Percentiles rank a stretch among this genome's conserved stretches.
These are phyloP conservation scores for Baudoinia panamericana DNA, from an alignment of 495 filamentous ascomycete species.

Conservation along the genomic window DNA sequence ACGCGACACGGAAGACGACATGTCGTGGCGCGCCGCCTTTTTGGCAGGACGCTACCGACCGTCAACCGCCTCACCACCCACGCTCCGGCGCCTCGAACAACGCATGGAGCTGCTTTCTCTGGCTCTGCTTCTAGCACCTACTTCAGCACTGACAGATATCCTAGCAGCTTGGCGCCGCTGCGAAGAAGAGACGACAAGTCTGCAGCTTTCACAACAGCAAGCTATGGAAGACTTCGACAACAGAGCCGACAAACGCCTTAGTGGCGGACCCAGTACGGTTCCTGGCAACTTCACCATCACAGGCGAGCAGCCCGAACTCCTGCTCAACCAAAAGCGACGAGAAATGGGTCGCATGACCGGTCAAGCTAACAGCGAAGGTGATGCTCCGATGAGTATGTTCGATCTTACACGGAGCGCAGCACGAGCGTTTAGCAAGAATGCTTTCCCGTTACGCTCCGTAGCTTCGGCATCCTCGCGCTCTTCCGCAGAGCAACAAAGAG, in stretches of 20 bases:
- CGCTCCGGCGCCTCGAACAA: slow-evolving; percentile 58
- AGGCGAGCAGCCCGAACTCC: slow-evolving; percentile 12
- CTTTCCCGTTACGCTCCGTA: slow-evolving; percentile 37
- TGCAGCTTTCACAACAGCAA: slow-evolving; percentile 47
- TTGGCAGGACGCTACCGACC: slow-evolving; percentile 68
- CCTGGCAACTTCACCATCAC: slow-evolving; percentile 19
- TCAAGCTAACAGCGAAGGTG: slow-evolving; percentile 35
- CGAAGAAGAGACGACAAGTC: slow-evolving; percentile 67
- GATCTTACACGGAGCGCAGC: slow-evolving; percentile 78
- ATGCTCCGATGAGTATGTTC: slow-evolving; percentile 87
- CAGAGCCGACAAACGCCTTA: slow-evolving; percentile 39
- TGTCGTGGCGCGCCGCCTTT: slow-evolving; percentile 85
- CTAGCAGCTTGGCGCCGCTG: slow-evolving; percentile 71
- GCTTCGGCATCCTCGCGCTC: slow-evolving; percentile 15
- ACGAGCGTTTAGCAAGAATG: slow-evolving; percentile 53
- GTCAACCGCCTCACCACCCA: slow-evolving; percentile 34
- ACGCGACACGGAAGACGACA: slow-evolving; percentile 44
- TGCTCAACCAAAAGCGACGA: slow-evolving; percentile 16
- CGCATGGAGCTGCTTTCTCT: slow-evolving; percentile 83
- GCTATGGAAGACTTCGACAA: slow-evolving; percentile 59
- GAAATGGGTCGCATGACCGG: slow-evolving; percentile 20
- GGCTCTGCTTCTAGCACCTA: slow-evolving; percentile 67
- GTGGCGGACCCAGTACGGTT: slow-evolving; percentile 16
- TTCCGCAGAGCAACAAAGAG: slow-evolving; percentile 1
- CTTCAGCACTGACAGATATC: slow-evolving; percentile 68